These are phyloP conservation scores for Coemansia biformis DNA, from an alignment of 192 early-diverging fungal genomes.

Conservation along the genomic window DNA sequence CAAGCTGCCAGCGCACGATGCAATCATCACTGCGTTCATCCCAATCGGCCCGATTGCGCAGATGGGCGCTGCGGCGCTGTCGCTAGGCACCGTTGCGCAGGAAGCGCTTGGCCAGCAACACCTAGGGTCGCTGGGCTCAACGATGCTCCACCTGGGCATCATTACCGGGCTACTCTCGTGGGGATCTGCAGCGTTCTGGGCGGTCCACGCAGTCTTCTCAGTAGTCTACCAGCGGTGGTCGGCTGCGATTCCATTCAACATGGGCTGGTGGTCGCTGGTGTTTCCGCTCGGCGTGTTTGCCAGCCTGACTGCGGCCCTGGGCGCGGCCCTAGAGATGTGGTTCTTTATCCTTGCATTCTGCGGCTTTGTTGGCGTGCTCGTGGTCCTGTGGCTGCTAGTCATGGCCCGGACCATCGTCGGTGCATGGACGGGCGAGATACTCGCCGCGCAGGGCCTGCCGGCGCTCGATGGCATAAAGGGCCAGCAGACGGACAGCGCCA, in stretches of 20 bases:
- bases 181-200: conserved; percentile 40
- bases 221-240: conserved; percentile 19
- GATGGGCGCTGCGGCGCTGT: conserved; percentile 28
- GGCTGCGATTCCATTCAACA: conserved; percentile 41
- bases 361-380: conserved; percentile 10
- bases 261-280: conserved; percentile 50
- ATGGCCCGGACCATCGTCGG: conserved; percentile 34
- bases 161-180: conserved; percentile 30
- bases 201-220: conserved; percentile 25
- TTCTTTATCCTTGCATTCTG: conserved; percentile 15
- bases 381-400: conserved; percentile 29
- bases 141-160: conserved; percentile 12
- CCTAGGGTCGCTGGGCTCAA: conserved; percentile 7
- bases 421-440: conserved; percentile 30
- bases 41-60: conserved; percentile 49
- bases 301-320: conserved; percentile 12
- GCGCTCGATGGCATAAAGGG: no score
- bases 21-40: conserved; percentile 46
- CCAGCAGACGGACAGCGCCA: no score
- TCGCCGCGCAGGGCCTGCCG: neutral
- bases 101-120: conserved; percentile 3
- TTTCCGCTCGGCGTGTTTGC: conserved; percentile 52
- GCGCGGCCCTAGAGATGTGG: conserved; percentile 11
- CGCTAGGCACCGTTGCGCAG: conserved; percentile 13
- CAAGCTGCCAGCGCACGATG: conserved; percentile 43